Percentiles rank a stretch among this genome's conserved stretches.
These are phyloP conservation scores for Claviceps fusiformis DNA, from an alignment of 2,329 filamentous ascomycete genomes.

Conservation along the genomic window DNA sequence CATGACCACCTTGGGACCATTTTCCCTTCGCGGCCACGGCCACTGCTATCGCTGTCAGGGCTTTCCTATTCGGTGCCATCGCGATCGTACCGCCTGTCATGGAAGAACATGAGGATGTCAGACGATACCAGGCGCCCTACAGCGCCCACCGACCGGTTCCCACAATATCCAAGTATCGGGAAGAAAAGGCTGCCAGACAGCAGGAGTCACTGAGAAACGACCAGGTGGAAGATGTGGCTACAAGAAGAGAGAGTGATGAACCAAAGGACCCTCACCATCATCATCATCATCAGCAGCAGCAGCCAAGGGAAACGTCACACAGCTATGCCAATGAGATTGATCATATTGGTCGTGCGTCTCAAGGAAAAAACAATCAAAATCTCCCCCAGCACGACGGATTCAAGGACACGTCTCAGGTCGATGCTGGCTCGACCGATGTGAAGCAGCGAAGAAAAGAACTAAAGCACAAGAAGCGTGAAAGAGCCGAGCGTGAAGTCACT, in stretches of 20 bases:
- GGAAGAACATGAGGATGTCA: constrained; percentile 24
- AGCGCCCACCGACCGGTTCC: constrained; percentile 30
- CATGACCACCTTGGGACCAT: not conserved
- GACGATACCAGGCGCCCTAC: constrained; percentile 27
- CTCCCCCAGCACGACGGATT: constrained; percentile 9
- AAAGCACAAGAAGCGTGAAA: constrained; percentile 29
- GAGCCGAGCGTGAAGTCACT: constrained; percentile 48
- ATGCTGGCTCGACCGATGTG: constrained; percentile 24
- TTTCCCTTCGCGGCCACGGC: not conserved
- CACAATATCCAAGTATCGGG: constrained; percentile 34
- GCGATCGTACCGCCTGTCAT: constrained; percentile 21
- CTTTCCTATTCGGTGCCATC: not conserved
- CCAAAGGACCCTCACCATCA: not conserved
- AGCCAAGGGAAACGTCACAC: not conserved
- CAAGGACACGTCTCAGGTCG: constrained; percentile 24
- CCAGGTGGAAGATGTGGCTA: constrained; percentile 8
- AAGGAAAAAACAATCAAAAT: constrained; percentile 8
- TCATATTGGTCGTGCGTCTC: constrained; percentile 2
- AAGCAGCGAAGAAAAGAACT: constrained; percentile 34
- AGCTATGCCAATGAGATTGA: constrained; percentile 1
- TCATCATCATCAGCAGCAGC: not conserved
- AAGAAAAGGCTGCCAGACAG: constrained; percentile 31
- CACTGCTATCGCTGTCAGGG: not conserved
- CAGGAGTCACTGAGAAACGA: constrained; percentile 22
- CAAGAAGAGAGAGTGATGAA: not conserved